A percentile compares a stretch with the other conserved stretches of the same genome.
These are phyloP conservation scores for Iodosphaeria phyllophila DNA, from an alignment of 2,329 filamentous ascomycete genomes.

Conservation along the genomic window DNA sequence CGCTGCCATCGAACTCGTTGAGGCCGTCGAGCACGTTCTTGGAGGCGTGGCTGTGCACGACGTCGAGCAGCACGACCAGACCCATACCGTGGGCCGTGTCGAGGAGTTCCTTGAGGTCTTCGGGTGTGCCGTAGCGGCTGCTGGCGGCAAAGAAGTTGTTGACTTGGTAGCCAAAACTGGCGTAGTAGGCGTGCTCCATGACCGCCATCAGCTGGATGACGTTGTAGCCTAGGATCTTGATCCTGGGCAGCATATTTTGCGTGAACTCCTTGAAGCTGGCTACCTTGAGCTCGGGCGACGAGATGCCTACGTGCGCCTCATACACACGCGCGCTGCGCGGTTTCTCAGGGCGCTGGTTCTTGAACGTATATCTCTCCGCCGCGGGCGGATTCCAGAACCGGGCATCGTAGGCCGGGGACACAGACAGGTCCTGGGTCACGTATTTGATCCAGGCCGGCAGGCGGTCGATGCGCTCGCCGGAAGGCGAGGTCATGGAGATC, in stretches of 20 bases:
- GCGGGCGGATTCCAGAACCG: constrained; percentile 90
- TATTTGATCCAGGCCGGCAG: constrained; percentile 95
- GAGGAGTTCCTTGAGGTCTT: constrained; percentile 90
- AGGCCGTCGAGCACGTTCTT: constrained; percentile 93
- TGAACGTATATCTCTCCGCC: constrained; percentile 63
- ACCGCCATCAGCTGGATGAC: constrained; percentile 97
- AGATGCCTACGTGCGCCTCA: constrained; percentile 97
- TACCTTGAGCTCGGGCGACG: constrained; percentile 72
- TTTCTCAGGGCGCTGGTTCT: constrained; percentile 65
- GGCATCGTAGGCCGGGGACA: constrained; percentile 87
- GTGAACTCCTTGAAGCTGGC: constrained; percentile 98
- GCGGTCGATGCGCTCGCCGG: constrained; percentile 66
- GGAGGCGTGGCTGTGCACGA: constrained; percentile 94
- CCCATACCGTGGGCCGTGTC: constrained; percentile 88
- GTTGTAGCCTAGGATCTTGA: constrained; percentile 84
- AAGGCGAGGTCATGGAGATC: constrained; percentile 70
- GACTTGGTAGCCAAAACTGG: constrained; percentile 95
- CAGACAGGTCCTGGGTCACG: constrained; percentile 77
- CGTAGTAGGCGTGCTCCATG: constrained; percentile 99
- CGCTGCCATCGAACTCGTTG: constrained; percentile 89
- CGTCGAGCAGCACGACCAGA: constrained; percentile 77
- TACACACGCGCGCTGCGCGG: constrained; percentile 81
- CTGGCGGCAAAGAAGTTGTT: constrained; percentile 98
- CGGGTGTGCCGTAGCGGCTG: constrained; percentile 82
- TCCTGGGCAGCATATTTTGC: constrained; percentile 73